Evolutionary conservation across 352 stramenopile genomes (phyloP), one percentile per base, ranked within the genome.

Genomic region (Globisporangium spiculum): DNA sequence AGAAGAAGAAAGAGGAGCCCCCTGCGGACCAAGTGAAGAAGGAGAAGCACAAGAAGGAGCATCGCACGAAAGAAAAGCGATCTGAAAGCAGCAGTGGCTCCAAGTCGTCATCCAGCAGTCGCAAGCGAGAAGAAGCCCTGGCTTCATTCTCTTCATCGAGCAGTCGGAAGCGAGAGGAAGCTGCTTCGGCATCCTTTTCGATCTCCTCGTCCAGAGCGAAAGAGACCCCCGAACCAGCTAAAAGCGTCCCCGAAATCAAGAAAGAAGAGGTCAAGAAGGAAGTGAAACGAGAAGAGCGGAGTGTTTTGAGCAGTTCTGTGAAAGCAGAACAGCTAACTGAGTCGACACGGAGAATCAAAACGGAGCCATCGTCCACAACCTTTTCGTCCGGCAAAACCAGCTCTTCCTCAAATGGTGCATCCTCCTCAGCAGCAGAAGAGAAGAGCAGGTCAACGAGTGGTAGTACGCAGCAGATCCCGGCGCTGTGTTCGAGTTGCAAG

Each of bases 401-500:
- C 57, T 79, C 79, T 54, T 69, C 70, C 20, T 66, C 60, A 16
- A 66, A 66, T 48, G 60, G 60, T 14, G 60, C 60, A 20, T 53
- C 30, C 41, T 14, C 53, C 30, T 53, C 32, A 20, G 36, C 14
- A 53, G 36, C 62, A 73, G 66, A 22, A 61, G 68, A 63, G 36
- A 66, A 30, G 58, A 63, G 30, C 60, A 69, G 44, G 60, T 60
- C 57, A 27, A 65, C 41, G 41, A 46, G 60, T 38, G 60, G 24
- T 36, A 66, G 32, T 24, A 14, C 24, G 20, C 56, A 20, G 24
- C 20, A 34, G 4, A 24, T 27, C n/a, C 57, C 56, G 20, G 73
- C 71, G 34, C 72, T 90, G 52, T 91, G 79, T 63, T 71, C 74
- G 69, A 79, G 83, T 27, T 93, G 80, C 64, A 88, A 90, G 61